Conservation (phyloP, 345 rosid genomes). For the Eucalyptus caleyi region DNA sequence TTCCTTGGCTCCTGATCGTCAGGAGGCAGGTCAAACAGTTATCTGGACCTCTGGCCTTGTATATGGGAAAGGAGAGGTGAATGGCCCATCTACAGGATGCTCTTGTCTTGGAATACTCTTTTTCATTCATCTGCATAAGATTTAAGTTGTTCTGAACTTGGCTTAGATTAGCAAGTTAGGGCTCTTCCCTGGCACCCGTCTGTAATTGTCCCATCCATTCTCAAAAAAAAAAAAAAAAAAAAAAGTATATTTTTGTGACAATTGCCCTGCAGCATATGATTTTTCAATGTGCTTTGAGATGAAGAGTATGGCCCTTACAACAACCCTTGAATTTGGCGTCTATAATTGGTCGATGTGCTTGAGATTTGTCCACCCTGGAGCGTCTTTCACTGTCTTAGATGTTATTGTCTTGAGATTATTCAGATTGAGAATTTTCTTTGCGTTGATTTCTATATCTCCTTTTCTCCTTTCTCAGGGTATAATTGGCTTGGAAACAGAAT, state of each 20-base stretch:
- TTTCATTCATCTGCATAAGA: neutral
- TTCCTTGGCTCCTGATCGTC: slow-evolving; percentile 48
- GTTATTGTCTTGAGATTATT: neutral
- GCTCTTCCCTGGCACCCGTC: neutral
- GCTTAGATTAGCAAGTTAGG: neutral
- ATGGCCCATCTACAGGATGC: neutral
- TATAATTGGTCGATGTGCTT: neutral
- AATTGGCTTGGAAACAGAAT: slow-evolving; percentile 69
- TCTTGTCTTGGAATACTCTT: neutral
- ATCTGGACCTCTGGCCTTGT: slow-evolving; percentile 93
- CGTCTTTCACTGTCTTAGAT: neutral
- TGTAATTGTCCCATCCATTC: neutral
- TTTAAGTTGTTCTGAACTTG: neutral
- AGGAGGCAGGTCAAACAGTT: slow-evolving; percentile 39
- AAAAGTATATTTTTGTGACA: neutral
- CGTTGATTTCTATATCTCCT: neutral
- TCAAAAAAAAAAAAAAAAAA: neutral
- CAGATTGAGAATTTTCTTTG: neutral
- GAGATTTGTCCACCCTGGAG: neutral
- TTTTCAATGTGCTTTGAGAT: neutral
- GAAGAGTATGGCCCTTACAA: neutral
- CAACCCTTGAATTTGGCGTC: neutral
- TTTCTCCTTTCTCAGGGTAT: slow-evolving; percentile 41
- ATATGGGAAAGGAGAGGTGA: slow-evolving; percentile 93
- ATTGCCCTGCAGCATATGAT: neutral